A percentile compares a stretch with the other conserved stretches of the same genome.
phyloP scores from a whole-genome alignment of 495 filamentous ascomycete genomes.

The Xylaria acuta region DNA sequence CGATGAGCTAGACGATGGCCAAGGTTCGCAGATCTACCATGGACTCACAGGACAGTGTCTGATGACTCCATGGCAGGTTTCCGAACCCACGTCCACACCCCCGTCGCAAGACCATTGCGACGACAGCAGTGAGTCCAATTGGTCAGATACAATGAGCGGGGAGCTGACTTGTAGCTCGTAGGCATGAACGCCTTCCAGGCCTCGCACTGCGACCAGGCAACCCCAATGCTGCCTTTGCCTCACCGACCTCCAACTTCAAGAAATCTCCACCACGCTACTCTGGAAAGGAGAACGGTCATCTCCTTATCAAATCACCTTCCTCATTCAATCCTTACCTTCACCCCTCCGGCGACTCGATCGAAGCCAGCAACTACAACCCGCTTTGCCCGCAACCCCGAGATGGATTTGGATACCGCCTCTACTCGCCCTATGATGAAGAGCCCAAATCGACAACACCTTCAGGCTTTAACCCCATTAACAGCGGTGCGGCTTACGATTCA shows the following conservation, averaged over 20 bases:
- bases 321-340: conserved; percentile 43
- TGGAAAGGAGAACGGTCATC: conserved; percentile 36
- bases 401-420: conserved; percentile 43
- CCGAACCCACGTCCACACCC: conserved; percentile 23
- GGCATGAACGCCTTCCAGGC: conserved; percentile 33
- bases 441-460: conserved; percentile 35
- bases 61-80: conserved; percentile 34
- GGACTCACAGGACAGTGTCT: conserved; percentile 27
- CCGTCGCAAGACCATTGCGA: conserved; percentile 23
- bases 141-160: conserved; percentile 14
- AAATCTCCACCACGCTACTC: conserved; percentile 29
- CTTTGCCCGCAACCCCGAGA: conserved; percentile 46
- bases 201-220: conserved; percentile 39
- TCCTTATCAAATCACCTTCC: conserved; percentile 29
- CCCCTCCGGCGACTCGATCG: conserved; percentile 38
- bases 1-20: conserved; percentile 21
- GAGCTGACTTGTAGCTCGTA: conserved; percentile 31
- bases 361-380: conserved; percentile 49
- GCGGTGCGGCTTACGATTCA: conserved; percentile 29
- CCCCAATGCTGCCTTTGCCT: conserved; percentile 38
- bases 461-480: conserved; percentile 41
- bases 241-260: conserved; percentile 27
- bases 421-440: conserved; percentile 39
- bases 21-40: conserved; percentile 32
- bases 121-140: conserved; percentile 38